These are phyloP conservation scores for Amphirosellinia nigrospora DNA, from an alignment of 495 filamentous ascomycete genomes.

Conservation along the genomic window DNA sequence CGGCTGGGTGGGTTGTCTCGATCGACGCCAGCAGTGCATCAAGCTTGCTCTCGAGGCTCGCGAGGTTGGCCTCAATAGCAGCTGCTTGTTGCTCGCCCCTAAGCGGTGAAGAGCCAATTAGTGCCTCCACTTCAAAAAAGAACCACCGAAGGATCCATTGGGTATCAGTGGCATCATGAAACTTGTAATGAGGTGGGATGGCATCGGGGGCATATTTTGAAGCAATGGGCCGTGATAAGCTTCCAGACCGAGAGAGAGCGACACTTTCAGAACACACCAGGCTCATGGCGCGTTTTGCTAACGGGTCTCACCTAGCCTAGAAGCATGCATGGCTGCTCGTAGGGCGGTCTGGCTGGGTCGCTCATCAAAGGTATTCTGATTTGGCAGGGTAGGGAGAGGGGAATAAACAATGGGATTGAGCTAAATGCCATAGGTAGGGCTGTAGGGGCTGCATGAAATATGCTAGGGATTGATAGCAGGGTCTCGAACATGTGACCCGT, in stretches of 20 bases:
- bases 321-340: neutral
- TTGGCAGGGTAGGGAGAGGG: slow-evolving; percentile 2
- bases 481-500: slow-evolving; percentile 16
- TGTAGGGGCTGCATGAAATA: neutral
- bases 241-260: neutral
- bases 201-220: too few relatives aligned
- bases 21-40: slow-evolving; percentile 57
- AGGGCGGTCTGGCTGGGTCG: neutral
- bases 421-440: slow-evolving; percentile 22
- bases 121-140: neutral
- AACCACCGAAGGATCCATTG: neutral
- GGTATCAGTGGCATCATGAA: neutral
- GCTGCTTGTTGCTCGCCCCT: slow-evolving; percentile 63
- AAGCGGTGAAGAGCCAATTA: slow-evolving; percentile 20
- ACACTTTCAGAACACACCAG: neutral
- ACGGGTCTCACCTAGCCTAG: neutral
- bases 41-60: slow-evolving; percentile 58
- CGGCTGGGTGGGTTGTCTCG: slow-evolving; percentile 30
- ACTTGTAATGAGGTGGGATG: neutral
- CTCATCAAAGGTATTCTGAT: slow-evolving; percentile 15
- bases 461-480: neutral
- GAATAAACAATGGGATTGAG: slow-evolving; percentile 16
- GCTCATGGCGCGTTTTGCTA: neutral
- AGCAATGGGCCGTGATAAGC: too few relatives aligned
- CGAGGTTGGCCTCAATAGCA: slow-evolving; percentile 59